Conservation (phyloP, 495 filamentous ascomycete species). For the Penicillium lividum region DNA sequence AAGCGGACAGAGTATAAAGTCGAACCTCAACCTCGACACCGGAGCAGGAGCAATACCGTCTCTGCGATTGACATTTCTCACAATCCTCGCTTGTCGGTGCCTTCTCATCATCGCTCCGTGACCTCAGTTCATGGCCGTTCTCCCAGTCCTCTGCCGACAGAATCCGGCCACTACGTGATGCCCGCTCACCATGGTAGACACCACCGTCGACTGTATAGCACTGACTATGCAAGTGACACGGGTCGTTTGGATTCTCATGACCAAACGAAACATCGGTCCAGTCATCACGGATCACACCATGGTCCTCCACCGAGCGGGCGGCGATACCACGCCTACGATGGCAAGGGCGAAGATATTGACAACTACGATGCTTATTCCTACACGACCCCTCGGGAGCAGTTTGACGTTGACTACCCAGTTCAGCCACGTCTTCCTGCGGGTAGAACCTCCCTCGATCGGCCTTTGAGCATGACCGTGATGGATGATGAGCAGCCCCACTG, state of each 20-base stretch:
- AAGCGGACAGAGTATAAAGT: constrained; percentile 49
- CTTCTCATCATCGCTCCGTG: constrained; percentile 34
- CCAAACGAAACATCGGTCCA: constrained; percentile 13
- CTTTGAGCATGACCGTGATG: constrained; percentile 63
- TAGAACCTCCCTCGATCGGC: constrained; percentile 56
- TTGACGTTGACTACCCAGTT: constrained; percentile 61
- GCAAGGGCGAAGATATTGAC: constrained; percentile 61
- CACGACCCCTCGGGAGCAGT: constrained; percentile 68
- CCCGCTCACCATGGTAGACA: constrained; percentile 27
- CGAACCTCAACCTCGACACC: constrained; percentile 35
- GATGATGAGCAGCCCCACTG: constrained; percentile 53
- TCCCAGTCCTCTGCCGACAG: constrained; percentile 33
- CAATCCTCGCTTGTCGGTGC: constrained; percentile 29
- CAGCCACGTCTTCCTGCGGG: constrained; percentile 48
- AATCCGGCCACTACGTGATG: constrained; percentile 32
- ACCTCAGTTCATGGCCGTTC: constrained; percentile 30
- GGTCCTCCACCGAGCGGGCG: constrained; percentile 25
- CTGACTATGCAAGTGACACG: constrained; percentile 45
- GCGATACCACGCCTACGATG: constrained; percentile 34
- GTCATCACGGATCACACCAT: constrained; percentile 25
- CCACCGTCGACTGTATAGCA: constrained; percentile 36
- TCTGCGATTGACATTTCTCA: constrained; percentile 32
- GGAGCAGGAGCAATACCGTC: constrained; percentile 40
- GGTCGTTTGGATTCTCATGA: constrained; percentile 28
- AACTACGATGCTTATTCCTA: constrained; percentile 67